These are phyloP conservation scores for Globisporangium viniferum DNA, from an alignment of 352 stramenopile genomes.

Conservation along the genomic window DNA sequence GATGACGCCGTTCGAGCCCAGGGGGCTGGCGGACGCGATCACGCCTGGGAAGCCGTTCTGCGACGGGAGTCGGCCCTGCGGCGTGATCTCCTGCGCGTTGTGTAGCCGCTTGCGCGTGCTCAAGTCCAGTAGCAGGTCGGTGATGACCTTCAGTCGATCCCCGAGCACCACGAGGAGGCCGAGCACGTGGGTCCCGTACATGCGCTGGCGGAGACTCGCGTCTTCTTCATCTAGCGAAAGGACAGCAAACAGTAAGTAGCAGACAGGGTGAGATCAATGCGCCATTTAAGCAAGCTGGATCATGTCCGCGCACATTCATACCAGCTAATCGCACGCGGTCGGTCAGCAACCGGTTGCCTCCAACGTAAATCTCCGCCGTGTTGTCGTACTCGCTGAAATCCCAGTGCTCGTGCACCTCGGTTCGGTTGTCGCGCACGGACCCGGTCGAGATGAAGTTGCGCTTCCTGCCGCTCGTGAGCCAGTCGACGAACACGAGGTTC, in stretches of 20 bases:
- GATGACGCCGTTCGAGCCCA: slow-evolving; percentile 60
- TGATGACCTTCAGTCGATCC: slow-evolving; percentile 48
- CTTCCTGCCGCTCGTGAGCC: slow-evolving; percentile 82
- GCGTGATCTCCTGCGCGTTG: slow-evolving; percentile 64
- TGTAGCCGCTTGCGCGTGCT: slow-evolving; percentile 77
- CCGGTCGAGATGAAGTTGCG: slow-evolving; percentile 70
- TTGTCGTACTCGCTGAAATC: slow-evolving; percentile 79
- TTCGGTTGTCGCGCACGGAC: slow-evolving; percentile 53
- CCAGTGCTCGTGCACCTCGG: slow-evolving; percentile 74
- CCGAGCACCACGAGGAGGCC: slow-evolving; percentile 69
- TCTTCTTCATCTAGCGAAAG: slow-evolving; percentile 56
- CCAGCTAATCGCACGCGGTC: slow-evolving; percentile 68
- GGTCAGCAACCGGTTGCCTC: slow-evolving; percentile 45
- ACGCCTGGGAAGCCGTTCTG: slow-evolving; percentile 47
- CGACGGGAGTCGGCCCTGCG: slow-evolving; percentile 55
- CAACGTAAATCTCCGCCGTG: slow-evolving; percentile 53
- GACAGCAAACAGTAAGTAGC: not conserved
- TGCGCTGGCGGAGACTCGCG: slow-evolving; percentile 60
- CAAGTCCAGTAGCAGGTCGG: slow-evolving; percentile 48
- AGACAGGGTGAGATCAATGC: slow-evolving; percentile 1
- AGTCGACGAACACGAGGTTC: slow-evolving; percentile 81
- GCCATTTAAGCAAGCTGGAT: not conserved
- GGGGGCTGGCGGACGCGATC: slow-evolving; percentile 68
- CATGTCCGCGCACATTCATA: slow-evolving; percentile 14
- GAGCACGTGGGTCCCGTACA: slow-evolving; percentile 73